Percentiles rank a stretch among this genome's conserved stretches.
Conservation (phyloP, 495 filamentous ascomycete species). For the Podospora tetraspora region DNA sequence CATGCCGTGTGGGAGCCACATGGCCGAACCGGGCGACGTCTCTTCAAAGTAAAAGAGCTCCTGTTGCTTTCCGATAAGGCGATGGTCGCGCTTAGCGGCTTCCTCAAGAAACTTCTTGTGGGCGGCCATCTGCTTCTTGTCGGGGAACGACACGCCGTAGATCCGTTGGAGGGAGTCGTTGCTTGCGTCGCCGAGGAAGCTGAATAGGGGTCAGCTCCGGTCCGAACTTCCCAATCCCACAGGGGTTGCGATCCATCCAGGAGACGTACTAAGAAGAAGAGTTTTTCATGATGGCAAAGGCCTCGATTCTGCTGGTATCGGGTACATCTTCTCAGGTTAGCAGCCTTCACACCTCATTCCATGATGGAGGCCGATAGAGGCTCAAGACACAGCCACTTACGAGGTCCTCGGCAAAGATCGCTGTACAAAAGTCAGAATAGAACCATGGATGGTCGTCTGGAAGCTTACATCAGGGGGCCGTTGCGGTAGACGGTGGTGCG, state of each 20-base stretch:
- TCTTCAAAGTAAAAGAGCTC: conserved; percentile 97
- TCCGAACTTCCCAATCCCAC: no score
- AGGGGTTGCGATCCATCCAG: no score
- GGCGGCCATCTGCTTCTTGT: conserved; percentile 87
- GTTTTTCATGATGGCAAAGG: conserved; percentile 89
- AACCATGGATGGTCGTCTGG: no score
- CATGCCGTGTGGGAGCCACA: conserved; percentile 89
- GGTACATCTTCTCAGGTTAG: conserved; percentile 56
- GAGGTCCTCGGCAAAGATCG: conserved; percentile 55
- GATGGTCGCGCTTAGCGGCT: conserved; percentile 90
- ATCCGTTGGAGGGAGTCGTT: conserved; percentile 95
- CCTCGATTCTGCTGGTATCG: conserved; percentile 85
- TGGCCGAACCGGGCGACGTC: conserved; percentile 81
- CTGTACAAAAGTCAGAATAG: not conserved
- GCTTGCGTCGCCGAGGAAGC: conserved; percentile 82
- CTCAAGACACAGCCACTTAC: conserved; percentile 6
- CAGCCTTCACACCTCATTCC: conserved; percentile 20
- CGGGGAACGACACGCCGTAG: conserved; percentile 93
- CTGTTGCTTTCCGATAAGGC: conserved; percentile 86
- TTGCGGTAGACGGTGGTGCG: conserved; percentile 89
- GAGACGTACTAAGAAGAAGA: conserved; percentile 68
- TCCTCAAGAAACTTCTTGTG: conserved; percentile 92
- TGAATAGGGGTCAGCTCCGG: conserved; percentile 3
- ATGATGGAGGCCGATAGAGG: not conserved
- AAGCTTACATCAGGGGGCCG: conserved; percentile 39